These are phyloP conservation scores for Alopecurus myosuroides DNA, from an alignment of 176 grass and related monocot species.

Conservation along the genomic window DNA sequence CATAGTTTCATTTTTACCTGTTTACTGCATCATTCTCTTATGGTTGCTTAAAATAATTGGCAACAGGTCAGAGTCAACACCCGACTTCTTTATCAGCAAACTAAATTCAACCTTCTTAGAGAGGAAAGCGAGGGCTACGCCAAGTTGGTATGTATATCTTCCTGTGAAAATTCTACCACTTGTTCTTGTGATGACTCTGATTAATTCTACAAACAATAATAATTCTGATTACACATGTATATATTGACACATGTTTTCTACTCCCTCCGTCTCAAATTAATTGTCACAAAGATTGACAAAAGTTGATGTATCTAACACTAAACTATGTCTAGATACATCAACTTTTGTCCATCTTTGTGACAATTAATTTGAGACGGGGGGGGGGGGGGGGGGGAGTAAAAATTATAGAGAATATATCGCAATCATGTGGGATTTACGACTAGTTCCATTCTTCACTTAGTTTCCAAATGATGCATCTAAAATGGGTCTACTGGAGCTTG, in stretches of 20 bases:
- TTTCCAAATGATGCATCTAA: conserved; percentile 8
- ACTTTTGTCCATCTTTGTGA: too few species aligned
- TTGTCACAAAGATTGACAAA: too few species aligned
- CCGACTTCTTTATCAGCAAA: conserved; percentile 97
- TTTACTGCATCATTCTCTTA: not conserved
- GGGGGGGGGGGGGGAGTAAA: too few species aligned
- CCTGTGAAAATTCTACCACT: not conserved
- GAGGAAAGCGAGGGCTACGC: conserved; percentile 99
- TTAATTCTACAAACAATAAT: not conserved
- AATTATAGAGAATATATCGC: conserved; percentile 1
- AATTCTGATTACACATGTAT: not conserved
- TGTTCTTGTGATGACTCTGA: conserved; percentile 14
- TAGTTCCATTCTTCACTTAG: conserved; percentile 7
- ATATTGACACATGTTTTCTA: not conserved
- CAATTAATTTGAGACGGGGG: too few species aligned
- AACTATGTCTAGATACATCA: too few species aligned
- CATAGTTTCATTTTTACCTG: not conserved
- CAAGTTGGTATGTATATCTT: conserved; percentile 69
- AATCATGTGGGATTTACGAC: not conserved
- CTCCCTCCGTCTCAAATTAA: too few species aligned
- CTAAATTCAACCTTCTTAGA: conserved; percentile 94
- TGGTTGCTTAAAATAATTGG: conserved; percentile 18
- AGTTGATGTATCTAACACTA: too few species aligned
- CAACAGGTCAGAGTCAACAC: conserved; percentile 99
- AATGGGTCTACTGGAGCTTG: conserved; percentile 18